A percentile compares a stretch with the other conserved stretches of the same genome.
Evolutionary conservation across 164 flowering plant species (phyloP).

Genomic region (Santalum album): DNA sequence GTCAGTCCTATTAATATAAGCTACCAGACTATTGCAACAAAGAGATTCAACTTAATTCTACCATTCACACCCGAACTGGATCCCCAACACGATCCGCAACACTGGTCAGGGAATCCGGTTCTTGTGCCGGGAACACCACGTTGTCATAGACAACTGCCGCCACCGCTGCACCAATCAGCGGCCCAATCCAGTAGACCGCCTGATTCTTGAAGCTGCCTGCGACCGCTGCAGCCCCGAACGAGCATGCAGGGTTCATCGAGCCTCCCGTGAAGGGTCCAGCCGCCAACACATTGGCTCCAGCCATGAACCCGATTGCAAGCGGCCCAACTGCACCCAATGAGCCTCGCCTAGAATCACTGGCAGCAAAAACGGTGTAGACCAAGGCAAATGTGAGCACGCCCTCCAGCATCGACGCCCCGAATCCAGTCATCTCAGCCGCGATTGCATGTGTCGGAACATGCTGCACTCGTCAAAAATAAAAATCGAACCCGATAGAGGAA

Average conservation of each 20-base stretch:
- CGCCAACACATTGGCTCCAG: slow-evolving; percentile 67
- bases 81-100: slow-evolving; percentile 12
- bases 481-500: background rate
- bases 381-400: slow-evolving; percentile 56
- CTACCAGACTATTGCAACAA: too few relatives aligned
- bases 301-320: slow-evolving; percentile 45
- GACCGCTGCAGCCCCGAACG: slow-evolving; percentile 59
- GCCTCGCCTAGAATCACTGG: slow-evolving; percentile 46
- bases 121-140: slow-evolving; percentile 39
- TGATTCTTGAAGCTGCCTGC: slow-evolving; percentile 77
- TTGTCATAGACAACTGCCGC: slow-evolving; percentile 73
- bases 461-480: slow-evolving; percentile 19
- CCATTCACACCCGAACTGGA: too few relatives aligned
- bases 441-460: slow-evolving; percentile 44
- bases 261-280: slow-evolving; percentile 84
- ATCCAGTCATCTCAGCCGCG: slow-evolving; percentile 67
- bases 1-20: too few relatives aligned
- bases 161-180: slow-evolving; percentile 54
- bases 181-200: slow-evolving; percentile 86
- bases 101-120: slow-evolving; percentile 19
- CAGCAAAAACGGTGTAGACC: slow-evolving; percentile 65
- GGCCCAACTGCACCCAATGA: slow-evolving; percentile 39
- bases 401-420: slow-evolving; percentile 70
- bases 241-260: slow-evolving; percentile 78
- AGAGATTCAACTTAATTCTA: too few relatives aligned